phyloP scores from a whole-genome alignment of 148 eudicot genomes.

The Rhododendron mucronatum region DNA sequence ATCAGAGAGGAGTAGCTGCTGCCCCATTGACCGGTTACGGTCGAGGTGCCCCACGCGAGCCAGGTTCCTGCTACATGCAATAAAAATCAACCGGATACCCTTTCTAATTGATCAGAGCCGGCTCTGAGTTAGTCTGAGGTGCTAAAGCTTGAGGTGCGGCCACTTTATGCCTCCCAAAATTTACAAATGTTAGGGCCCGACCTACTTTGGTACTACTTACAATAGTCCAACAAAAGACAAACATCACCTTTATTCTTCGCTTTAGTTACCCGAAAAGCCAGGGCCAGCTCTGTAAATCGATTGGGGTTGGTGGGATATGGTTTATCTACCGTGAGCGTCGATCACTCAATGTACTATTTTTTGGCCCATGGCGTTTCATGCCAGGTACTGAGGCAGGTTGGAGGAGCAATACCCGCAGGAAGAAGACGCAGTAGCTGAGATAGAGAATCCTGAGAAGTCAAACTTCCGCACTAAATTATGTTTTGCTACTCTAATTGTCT shows the following conservation, averaged over 20 bases:
- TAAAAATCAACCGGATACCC: conserved; percentile 15
- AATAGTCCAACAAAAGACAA: neutral
- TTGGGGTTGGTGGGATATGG: no score
- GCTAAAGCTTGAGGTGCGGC: neutral
- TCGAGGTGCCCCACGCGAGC: conserved; percentile 54
- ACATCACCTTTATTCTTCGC: neutral
- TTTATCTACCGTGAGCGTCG: no score
- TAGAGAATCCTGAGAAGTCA: neutral
- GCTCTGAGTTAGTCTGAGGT: neutral
- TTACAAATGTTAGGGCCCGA: neutral
- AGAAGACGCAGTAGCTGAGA: neutral
- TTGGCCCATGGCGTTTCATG: neutral
- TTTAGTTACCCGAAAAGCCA: no score
- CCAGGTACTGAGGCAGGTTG: neutral
- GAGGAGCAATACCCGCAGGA: neutral
- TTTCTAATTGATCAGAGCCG: neutral
- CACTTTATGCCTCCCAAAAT: no score
- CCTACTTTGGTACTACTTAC: neutral
- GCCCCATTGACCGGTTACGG: conserved; percentile 66
- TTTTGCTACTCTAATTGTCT: no score
- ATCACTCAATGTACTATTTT: no score
- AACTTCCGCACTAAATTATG: no score
- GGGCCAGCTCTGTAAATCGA: neutral
- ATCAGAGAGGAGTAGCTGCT: conserved; percentile 89
- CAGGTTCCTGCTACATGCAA: conserved; percentile 69